These are phyloP conservation scores for Aspergillus pseudoglaucus DNA, from an alignment of 2,329 filamentous ascomycete species.

Conservation along the genomic window DNA sequence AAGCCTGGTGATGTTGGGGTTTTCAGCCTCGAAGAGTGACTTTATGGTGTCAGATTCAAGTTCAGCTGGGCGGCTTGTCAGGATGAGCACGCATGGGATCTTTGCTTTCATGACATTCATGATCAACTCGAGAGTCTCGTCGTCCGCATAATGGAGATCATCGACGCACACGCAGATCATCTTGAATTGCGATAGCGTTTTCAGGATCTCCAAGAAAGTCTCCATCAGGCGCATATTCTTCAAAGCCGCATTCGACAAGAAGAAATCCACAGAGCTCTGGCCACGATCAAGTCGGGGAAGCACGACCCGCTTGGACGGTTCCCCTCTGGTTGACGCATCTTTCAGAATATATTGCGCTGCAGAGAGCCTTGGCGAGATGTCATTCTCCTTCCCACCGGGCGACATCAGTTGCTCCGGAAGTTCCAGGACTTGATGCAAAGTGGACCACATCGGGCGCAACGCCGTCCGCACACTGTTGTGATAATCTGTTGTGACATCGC, in stretches of 20 bases:
- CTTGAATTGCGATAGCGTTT: slow-evolving; percentile 73
- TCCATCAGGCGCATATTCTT: slow-evolving; percentile 70
- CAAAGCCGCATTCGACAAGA: slow-evolving; percentile 32
- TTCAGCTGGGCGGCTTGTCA: slow-evolving; percentile 68
- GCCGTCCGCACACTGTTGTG: slow-evolving; percentile 52
- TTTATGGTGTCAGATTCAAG: slow-evolving; percentile 44
- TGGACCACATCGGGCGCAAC: slow-evolving; percentile 52
- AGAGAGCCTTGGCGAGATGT: slow-evolving; percentile 22
- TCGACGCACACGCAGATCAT: slow-evolving; percentile 85
- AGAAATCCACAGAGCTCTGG: slow-evolving; percentile 33
- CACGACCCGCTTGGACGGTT: slow-evolving; percentile 22
- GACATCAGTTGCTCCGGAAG: slow-evolving; percentile 60
- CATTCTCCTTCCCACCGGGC: slow-evolving; percentile 29
- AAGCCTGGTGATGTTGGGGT: slow-evolving; percentile 61
- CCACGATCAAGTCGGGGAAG: slow-evolving; percentile 30
- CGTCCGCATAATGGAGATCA: slow-evolving; percentile 84
- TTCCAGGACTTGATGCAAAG: slow-evolving; percentile 52
- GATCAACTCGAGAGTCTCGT: slow-evolving; percentile 78
- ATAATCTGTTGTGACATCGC: slow-evolving; percentile 55
- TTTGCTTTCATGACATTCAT: slow-evolving; percentile 70
- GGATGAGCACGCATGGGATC: slow-evolving; percentile 73
- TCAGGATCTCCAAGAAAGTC: slow-evolving; percentile 77
- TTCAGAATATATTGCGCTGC: slow-evolving; percentile 26
- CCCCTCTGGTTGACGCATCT: slow-evolving; percentile 22
- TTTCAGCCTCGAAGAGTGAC: slow-evolving; percentile 38